Conservation (phyloP, 2,329 filamentous ascomycete genomes). For the Elsinoe necatrix region DNA sequence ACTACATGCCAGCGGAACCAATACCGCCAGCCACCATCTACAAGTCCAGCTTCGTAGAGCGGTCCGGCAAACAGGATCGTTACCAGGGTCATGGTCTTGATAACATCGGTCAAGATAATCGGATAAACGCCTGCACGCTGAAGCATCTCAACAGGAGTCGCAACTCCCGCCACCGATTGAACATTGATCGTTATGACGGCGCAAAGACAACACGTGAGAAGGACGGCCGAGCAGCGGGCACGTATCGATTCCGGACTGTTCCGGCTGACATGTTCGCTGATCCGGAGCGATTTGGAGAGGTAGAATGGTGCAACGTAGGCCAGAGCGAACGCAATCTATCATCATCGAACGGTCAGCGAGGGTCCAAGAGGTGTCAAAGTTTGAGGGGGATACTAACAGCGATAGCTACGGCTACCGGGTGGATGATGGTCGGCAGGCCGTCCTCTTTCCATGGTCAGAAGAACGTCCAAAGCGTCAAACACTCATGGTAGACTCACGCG, state of each 20-base stretch:
- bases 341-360: constrained; percentile 10
- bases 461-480: background rate
- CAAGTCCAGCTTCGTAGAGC: constrained; percentile 68
- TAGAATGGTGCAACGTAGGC: constrained; percentile 91
- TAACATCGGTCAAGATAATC: constrained; percentile 54
- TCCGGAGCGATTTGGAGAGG: constrained; percentile 67
- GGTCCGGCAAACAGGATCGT: constrained; percentile 74
- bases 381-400: constrained; percentile 12
- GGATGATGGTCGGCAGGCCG: constrained; percentile 11
- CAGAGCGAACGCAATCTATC: constrained; percentile 62
- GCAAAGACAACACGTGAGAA: constrained; percentile 62
- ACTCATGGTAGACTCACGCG: background rate
- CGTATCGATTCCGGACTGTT: constrained; percentile 86
- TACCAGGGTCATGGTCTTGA: constrained; percentile 60
- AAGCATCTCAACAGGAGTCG: constrained; percentile 47
- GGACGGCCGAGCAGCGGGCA: constrained; percentile 73
- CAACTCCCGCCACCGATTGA: constrained; percentile 47
- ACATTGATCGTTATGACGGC: constrained; percentile 59
- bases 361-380: background rate
- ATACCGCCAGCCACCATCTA: constrained; percentile 59
- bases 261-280: constrained; percentile 67
- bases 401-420: constrained; percentile 6
- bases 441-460: background rate
- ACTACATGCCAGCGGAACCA: constrained; percentile 50
- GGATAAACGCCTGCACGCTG: constrained; percentile 78